A percentile compares a stretch with the other conserved stretches of the same genome.
phyloP scores from a whole-genome alignment of 176 grass and related monocot genomes.

The Dendrocalamus sinicus region DNA sequence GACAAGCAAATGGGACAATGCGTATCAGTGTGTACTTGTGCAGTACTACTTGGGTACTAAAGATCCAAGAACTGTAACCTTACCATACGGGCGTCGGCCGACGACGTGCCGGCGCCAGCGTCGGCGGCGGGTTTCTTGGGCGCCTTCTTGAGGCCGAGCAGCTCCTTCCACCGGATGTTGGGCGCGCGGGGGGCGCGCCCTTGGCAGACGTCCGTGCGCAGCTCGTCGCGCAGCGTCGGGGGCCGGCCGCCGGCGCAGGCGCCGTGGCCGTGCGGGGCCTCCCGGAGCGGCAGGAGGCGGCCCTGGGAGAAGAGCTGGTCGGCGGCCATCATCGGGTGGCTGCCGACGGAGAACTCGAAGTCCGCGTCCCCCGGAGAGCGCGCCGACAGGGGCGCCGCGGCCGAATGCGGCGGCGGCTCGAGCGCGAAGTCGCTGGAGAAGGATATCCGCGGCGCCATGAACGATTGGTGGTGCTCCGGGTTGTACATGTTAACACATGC shows the following conservation, averaged over 20 bases:
- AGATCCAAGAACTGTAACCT: background rate
- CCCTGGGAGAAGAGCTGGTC: constrained; percentile 98
- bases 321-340: constrained; percentile 91
- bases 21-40: background rate
- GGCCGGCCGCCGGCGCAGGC: constrained; percentile 32
- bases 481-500: constrained; percentile 92
- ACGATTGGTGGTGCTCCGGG: constrained; percentile 74
- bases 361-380: constrained; percentile 60
- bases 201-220: constrained; percentile 51
- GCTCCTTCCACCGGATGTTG: constrained; percentile 85
- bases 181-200: constrained; percentile 48
- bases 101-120: constrained; percentile 23
- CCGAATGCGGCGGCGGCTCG: constrained; percentile 55
- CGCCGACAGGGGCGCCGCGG: constrained; percentile 2
- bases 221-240: constrained; percentile 74
- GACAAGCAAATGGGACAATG: constrained; percentile 42
- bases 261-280: constrained; percentile 46
- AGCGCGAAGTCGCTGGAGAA: constrained; percentile 95
- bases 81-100: constrained; percentile 49
- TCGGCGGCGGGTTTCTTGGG: constrained; percentile 56
- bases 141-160: constrained; percentile 87
- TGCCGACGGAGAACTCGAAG: constrained; percentile 95
- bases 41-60: background rate
- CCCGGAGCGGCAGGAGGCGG: constrained; percentile 74
- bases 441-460: constrained; percentile 87